These are phyloP conservation scores for Ustilago hordei DNA, from an alignment of 1,284 basidiomycete species.

Conservation along the genomic window DNA sequence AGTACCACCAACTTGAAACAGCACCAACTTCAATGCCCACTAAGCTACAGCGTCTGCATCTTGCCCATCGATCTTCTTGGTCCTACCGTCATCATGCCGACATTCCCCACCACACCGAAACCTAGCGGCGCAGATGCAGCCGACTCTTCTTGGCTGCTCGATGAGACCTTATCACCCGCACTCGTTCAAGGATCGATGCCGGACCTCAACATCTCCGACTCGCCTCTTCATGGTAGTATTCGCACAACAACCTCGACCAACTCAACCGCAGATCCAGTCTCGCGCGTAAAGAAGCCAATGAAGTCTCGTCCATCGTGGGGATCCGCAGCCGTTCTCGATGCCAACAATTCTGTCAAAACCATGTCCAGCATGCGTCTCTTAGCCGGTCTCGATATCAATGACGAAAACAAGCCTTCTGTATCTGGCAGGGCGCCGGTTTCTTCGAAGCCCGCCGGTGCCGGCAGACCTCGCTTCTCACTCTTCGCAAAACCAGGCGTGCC, in stretches of 20 bases:
- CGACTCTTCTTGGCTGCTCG: slow-evolving; percentile 49
- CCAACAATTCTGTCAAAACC: slow-evolving; percentile 31
- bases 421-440: slow-evolving; percentile 16
- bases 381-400: slow-evolving; percentile 38
- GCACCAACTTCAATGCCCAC: neutral
- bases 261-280: slow-evolving; percentile 6
- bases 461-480: slow-evolving; percentile 44
- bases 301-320: slow-evolving; percentile 48
- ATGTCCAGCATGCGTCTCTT: slow-evolving; percentile 48
- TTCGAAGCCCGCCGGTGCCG: slow-evolving; percentile 13
- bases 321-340: slow-evolving; percentile 38
- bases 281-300: slow-evolving; percentile 30
- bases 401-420: slow-evolving; percentile 47
- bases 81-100: slow-evolving; percentile 25
- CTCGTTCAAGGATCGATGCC: slow-evolving; percentile 36
- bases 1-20: neutral
- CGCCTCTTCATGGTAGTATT: slow-evolving; percentile 30
- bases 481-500: slow-evolving; percentile 50
- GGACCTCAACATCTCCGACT: slow-evolving; percentile 48
- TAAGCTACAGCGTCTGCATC: neutral
- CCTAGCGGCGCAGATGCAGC: slow-evolving; percentile 20
- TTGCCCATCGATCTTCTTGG: neutral
- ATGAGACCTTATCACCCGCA: slow-evolving; percentile 38
- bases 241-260: slow-evolving; percentile 18
- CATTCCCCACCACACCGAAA: slow-evolving; percentile 41